Evolutionary conservation across 495 filamentous ascomycete genomes (phyloP).

Genomic region (Astrothelium macrocarpum): DNA sequence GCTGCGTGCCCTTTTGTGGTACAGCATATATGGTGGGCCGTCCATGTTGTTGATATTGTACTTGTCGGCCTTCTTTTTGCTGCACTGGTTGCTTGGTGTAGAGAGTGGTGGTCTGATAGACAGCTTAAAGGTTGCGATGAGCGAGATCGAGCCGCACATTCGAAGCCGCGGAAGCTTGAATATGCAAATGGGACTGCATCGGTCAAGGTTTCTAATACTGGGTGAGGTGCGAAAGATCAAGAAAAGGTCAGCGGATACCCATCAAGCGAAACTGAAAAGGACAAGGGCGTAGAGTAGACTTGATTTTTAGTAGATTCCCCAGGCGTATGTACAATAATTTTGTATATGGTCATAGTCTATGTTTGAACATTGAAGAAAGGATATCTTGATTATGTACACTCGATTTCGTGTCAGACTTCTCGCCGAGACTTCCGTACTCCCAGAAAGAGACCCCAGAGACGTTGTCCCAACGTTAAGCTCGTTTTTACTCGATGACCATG

Average conservation of each 20-base stretch:
- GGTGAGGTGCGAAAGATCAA: too few species aligned
- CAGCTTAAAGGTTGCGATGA: background rate
- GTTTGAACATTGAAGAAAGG: background rate
- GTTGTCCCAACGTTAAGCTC: too few species aligned
- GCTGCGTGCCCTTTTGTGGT: slow-evolving; percentile 64
- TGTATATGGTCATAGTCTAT: background rate
- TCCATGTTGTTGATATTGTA: slow-evolving; percentile 46
- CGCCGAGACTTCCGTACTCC: too few species aligned
- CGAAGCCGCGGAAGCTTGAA: background rate
- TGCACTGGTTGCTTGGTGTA: background rate
- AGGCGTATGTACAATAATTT: background rate
- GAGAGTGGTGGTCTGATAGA: background rate
- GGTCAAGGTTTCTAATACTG: background rate
- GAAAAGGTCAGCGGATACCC: too few species aligned
- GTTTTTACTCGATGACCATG: too few species aligned
- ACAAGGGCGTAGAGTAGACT: background rate
- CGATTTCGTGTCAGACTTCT: too few species aligned
- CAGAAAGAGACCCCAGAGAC: too few species aligned
- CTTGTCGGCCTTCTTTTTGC: slow-evolving; percentile 11
- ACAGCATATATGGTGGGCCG: slow-evolving; percentile 91
- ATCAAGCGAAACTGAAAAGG: too few species aligned
- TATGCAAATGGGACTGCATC: background rate
- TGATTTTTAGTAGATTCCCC: background rate
- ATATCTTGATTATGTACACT: too few species aligned
- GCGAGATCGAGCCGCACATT: background rate